Conservation (phyloP, 1,284 basidiomycete genomes). For the Cerrena zonata region DNA sequence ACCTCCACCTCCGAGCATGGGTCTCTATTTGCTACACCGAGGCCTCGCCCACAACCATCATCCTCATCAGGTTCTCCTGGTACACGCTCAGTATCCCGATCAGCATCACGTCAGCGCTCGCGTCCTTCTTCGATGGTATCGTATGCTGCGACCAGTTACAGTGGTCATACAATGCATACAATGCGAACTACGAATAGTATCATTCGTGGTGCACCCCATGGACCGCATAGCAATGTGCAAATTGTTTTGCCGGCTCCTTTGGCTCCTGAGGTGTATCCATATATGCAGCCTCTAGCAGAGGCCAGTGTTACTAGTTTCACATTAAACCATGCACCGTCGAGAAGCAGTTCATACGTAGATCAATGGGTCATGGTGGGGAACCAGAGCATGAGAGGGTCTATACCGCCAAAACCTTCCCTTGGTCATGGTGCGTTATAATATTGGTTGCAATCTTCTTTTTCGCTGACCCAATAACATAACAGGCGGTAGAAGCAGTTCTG, state of each 20-base stretch:
- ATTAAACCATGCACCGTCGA: slow-evolving; percentile 5
- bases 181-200: slow-evolving; percentile 16
- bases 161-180: slow-evolving; percentile 21
- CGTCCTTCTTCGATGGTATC: slow-evolving; percentile 37
- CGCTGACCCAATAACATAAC: too few relatives aligned
- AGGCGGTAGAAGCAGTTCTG: neutral
- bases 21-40: slow-evolving; percentile 1
- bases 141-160: slow-evolving; percentile 28
- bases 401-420: too few relatives aligned
- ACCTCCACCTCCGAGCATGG: slow-evolving; percentile 11
- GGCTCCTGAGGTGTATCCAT: slow-evolving; percentile 32
- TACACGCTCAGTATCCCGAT: slow-evolving; percentile 13
- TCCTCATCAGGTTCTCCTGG: slow-evolving; percentile 15
- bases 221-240: slow-evolving; percentile 48
- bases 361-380: slow-evolving; percentile 25
- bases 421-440: too few relatives aligned
- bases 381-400: neutral
- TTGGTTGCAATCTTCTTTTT: too few relatives aligned
- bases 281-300: slow-evolving; percentile 9
- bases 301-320: neutral
- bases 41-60: slow-evolving; percentile 6
- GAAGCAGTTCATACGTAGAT: slow-evolving; percentile 24
- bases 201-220: slow-evolving; percentile 16
- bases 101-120: slow-evolving; percentile 14
- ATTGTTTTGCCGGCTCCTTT: slow-evolving; percentile 58